phyloP scores from a whole-genome alignment of 2,329 filamentous ascomycete species.

The Seiridium unicorne region DNA sequence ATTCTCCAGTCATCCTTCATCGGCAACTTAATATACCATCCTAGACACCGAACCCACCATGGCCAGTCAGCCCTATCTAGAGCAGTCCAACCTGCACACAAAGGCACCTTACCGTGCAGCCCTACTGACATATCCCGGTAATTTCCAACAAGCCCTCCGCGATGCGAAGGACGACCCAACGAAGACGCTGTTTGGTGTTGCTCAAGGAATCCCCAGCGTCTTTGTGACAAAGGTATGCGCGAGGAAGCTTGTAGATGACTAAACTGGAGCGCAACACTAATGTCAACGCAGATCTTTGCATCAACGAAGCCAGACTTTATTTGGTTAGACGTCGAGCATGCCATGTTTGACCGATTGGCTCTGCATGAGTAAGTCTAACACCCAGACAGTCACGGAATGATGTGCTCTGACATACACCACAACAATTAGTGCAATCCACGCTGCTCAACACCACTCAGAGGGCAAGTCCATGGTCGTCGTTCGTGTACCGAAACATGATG shows the following conservation, averaged over 20 bases:
- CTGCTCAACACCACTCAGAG: conserved; percentile 21
- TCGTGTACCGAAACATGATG: conserved; percentile 19
- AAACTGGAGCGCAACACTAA: background rate
- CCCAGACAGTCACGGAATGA: too few species aligned
- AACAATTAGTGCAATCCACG: conserved; percentile 14
- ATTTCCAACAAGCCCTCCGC: conserved; percentile 9
- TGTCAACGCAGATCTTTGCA: conserved; percentile 9
- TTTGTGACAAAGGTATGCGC: conserved; percentile 13
- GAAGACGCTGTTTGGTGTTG: conserved; percentile 16
- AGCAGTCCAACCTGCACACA: conserved; percentile 14
- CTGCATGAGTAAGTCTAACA: conserved; percentile 12
- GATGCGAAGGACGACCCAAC: conserved; percentile 12
- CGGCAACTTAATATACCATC: background rate
- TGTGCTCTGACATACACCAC: background rate
- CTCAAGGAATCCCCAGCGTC: conserved; percentile 14
- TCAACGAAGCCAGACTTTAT: conserved; percentile 16
- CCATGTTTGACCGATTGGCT: conserved; percentile 9
- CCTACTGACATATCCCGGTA: conserved; percentile 15
- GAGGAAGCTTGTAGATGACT: too few species aligned
- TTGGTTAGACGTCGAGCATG: conserved; percentile 18
- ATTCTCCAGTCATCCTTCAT: background rate
- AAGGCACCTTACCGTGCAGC: conserved; percentile 12
- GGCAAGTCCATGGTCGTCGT: conserved; percentile 18
- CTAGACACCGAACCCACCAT: conserved; percentile 1
- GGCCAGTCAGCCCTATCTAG: conserved; percentile 9